These are phyloP conservation scores for Chrysoporthe austroafricana DNA, from an alignment of 2,329 filamentous ascomycete genomes.

Conservation along the genomic window DNA sequence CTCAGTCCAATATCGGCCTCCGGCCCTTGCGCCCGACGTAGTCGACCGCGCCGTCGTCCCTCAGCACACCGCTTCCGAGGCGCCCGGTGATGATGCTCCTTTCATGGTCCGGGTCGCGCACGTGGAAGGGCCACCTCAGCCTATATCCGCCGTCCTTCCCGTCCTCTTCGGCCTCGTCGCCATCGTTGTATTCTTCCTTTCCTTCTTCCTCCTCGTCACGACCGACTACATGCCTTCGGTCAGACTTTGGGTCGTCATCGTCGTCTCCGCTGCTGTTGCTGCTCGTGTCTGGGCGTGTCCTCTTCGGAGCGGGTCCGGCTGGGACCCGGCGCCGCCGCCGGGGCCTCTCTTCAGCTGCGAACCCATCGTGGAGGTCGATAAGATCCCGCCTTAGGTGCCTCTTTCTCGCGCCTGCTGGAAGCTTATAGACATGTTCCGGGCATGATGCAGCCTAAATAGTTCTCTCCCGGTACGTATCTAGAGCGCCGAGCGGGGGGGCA, in stretches of 20 bases:
- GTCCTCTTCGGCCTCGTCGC: slow-evolving; percentile 26
- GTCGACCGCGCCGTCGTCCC: slow-evolving; percentile 61
- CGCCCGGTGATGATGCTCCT: slow-evolving; percentile 70
- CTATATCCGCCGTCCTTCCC: slow-evolving; percentile 29
- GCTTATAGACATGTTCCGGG: too few species aligned
- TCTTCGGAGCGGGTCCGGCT: too few species aligned
- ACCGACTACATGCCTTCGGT: not conserved
- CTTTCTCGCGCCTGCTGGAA: too few species aligned
- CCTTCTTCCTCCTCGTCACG: slow-evolving; percentile 24
- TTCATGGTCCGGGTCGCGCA: slow-evolving; percentile 63
- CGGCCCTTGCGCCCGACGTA: slow-evolving; percentile 65
- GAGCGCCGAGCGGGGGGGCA: slow-evolving; percentile 41
- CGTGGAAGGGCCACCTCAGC: slow-evolving; percentile 61
- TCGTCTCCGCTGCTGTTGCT: slow-evolving; percentile 32
- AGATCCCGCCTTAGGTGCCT: too few species aligned
- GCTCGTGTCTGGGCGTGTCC: too few species aligned
- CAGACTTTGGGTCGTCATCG: slow-evolving; percentile 17
- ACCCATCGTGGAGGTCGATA: too few species aligned
- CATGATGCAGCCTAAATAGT: not conserved
- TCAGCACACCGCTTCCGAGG: slow-evolving; percentile 60
- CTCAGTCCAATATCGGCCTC: slow-evolving; percentile 49
- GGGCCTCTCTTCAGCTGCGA: too few species aligned
- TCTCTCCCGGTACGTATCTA: slow-evolving; percentile 36
- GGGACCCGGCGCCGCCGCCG: too few species aligned
- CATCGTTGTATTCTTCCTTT: slow-evolving; percentile 30